Evolutionary conservation across 257 asterid species (phyloP), one percentile per base, ranked within the genome.

Genomic region (Solanum pimpinellifolium): DNA sequence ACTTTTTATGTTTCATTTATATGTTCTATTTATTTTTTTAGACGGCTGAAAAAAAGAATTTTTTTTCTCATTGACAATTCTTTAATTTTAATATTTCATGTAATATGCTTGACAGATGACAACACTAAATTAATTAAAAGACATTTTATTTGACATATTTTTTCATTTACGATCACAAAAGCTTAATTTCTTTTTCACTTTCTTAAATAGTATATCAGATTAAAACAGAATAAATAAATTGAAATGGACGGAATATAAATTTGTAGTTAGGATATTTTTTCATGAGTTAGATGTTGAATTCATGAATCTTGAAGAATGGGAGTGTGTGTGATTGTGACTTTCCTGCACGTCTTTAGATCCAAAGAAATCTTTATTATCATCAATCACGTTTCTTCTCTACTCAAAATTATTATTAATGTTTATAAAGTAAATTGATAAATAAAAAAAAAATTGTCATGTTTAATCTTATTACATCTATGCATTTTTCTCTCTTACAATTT

Each of bases 161-260:
- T n/a, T n/a, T n/a, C n/a, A n/a, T 13, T 49, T 20, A 56, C 20
- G 2, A 56, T 18, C 5, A 56, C 2, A 56, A 18, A 0, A 56
- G 6, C 7, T 49, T 15, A 49, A 13, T 49, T 14, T 49, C 7
- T 5, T 6, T 6, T 56, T 52, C 0, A 52, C 21, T 52, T 56
- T 56, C 0, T 56, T 16, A 56, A 56, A 56, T 7, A 18, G 7
- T 6, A 18, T 56, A 18, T 0, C 23, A 18, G 1, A 18, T 56
- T 18, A 56, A 56, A 56, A 56, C 1, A 56, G 0, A 7, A 56
- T 6, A 56, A 56, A 56, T 1, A 2, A 56, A 56, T 56, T 56
- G 2, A 56, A 52, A 56, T 1, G 0, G 4, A 56, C n/a, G 0
- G 1, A 56, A 0, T 7, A 15, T 15, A 65, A n/a, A 2, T 65